phyloP scores from a whole-genome alignment of 2,329 filamentous ascomycete genomes.

The Fusarium phyllophilum region DNA sequence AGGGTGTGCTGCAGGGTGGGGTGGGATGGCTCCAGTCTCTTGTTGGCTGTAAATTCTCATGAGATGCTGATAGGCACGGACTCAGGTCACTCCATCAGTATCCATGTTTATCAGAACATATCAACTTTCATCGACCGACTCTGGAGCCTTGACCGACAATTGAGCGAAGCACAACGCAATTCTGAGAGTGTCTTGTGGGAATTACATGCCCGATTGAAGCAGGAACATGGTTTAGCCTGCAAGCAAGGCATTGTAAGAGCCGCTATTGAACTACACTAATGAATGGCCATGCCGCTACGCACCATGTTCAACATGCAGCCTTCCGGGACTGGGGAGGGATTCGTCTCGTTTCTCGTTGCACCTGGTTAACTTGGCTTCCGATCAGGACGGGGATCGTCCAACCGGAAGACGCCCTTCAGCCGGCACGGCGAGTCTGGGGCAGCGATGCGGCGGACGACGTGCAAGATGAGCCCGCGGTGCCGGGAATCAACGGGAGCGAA shows the following conservation, averaged over 20 bases:
- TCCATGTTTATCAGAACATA: conserved; percentile 37
- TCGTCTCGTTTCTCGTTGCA: conserved; percentile 14
- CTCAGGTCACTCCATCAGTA: conserved; percentile 31
- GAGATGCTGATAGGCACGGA: conserved; percentile 37
- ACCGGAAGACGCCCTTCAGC: conserved; percentile 39
- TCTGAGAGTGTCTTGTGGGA: neutral
- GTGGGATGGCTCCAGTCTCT: conserved; percentile 20
- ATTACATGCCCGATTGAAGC: conserved; percentile 6
- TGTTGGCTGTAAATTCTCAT: conserved; percentile 31
- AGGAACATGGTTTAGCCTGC: conserved; percentile 21
- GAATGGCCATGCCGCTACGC: conserved; percentile 1
- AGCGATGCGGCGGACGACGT: conserved; percentile 24
- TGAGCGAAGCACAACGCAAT: neutral
- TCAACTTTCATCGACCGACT: conserved; percentile 30
- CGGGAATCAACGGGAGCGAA: conserved; percentile 41
- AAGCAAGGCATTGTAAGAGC: neutral
- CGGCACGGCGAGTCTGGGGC: conserved; percentile 31
- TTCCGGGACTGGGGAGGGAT: conserved; percentile 34
- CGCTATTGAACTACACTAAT: conserved; percentile 1
- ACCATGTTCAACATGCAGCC: conserved; percentile 27
- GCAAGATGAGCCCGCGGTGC: conserved; percentile 31
- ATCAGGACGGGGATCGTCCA: conserved; percentile 36
- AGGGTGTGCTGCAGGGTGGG: too few species aligned
- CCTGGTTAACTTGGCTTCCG: conserved; percentile 30
- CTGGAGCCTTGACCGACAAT: conserved; percentile 35